Evolutionary conservation across 164 flowering plant species (phyloP), one percentile per base, ranked within the genome.

Genomic region (Cinnamomum micranthum): DNA sequence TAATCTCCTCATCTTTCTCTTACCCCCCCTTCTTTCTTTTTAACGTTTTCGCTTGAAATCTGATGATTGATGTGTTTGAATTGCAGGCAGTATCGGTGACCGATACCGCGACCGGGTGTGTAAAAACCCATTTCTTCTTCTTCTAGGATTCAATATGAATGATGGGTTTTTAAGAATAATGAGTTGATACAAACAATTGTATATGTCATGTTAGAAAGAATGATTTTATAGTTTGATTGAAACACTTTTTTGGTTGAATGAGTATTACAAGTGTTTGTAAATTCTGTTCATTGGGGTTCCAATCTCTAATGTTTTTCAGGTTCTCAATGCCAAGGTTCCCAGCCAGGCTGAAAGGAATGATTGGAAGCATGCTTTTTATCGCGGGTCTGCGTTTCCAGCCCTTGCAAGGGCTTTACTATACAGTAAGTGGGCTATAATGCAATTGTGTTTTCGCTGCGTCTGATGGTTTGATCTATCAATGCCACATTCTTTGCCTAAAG

Each of bases 301-400:
- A 47, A 4, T 64, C 51, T 67, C n/a, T 17, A 67, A 67, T 55
- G 47, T 3, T 12, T 35, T 71, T 51, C 69, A 75, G 79, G 67
- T 77, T 19, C 47, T 66, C 73, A 23, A 72, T 50, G 66, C 60
- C 15, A 58, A 19, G 72, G 81, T 69, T 50, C 85, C 86, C 47
- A 75, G 80, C 7, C 68, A 71, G 71, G 62, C 75, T n/a, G 89
- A 88, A 78, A 88, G 88, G 77, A 80, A 71, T 65, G 83, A 82
- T 15, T 86, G 83, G 87, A 83, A 91, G 87, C 73, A 75, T 65
- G 83, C 71, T 11, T 94, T 94, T 80, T 94, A 92, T 59, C 73
- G 47, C 68, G 96, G 97, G 75, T 80, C 89, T 75, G 86, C 90
- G 50, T 94, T 92, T 80, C 87, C 91, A 15, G 74, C 89, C 12